phyloP scores from a whole-genome alignment of 257 asterid genomes.

The Przewalskia tangutica region DNA sequence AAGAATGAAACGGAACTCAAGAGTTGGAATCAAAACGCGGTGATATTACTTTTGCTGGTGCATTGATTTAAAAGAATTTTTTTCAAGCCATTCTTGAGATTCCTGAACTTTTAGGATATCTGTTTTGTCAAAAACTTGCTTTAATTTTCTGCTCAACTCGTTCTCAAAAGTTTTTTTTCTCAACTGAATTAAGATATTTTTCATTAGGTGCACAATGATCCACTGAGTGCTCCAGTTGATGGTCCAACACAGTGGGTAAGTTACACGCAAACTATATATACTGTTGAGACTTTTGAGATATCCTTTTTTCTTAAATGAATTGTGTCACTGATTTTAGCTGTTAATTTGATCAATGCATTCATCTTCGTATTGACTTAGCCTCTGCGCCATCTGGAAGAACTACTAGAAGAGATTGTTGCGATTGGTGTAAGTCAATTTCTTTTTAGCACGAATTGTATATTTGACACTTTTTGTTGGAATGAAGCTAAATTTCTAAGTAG shows the following conservation, averaged over 20 bases:
- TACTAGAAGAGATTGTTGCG: constrained; percentile 68
- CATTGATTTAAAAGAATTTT: neutral
- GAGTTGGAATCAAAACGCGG: neutral
- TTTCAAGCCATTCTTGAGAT: neutral
- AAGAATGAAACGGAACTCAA: neutral
- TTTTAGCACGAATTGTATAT: neutral
- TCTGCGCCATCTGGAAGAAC: constrained; percentile 87
- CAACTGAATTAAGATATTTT: neutral
- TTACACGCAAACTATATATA: neutral
- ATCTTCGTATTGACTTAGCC: constrained; percentile 40
- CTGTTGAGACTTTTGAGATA: neutral
- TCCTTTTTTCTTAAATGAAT: neutral
- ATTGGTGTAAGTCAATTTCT: constrained; percentile 58
- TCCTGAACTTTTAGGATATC: neutral
- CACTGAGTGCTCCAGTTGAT: constrained; percentile 89
- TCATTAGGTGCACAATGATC: constrained; percentile 79
- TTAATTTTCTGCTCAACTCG: constrained; percentile 5
- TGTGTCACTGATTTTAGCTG: neutral
- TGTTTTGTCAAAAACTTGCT: neutral
- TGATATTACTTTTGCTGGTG: neutral
- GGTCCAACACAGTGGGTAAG: constrained; percentile 99
- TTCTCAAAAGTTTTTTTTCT: neutral
- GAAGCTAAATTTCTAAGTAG: neutral
- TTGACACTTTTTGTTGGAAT: neutral
- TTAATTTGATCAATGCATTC: neutral